phyloP scores from a whole-genome alignment of 179 eudicot genomes.

The Beta corolliflora region DNA sequence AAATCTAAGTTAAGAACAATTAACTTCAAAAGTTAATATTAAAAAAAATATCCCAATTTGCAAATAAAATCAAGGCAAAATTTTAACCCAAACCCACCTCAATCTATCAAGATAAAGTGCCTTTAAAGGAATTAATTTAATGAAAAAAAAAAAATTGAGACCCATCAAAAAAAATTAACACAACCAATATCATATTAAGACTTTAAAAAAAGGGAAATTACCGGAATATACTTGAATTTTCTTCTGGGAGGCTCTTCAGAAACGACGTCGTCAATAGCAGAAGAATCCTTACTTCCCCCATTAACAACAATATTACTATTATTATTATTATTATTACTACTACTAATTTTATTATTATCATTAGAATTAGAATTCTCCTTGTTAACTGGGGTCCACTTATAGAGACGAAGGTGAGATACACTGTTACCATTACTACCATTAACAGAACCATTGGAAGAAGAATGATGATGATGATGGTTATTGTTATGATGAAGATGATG shows the following conservation, averaged over 20 bases:
- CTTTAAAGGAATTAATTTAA: too few relatives aligned
- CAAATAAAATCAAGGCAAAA: neutral
- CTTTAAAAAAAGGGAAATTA: slow-evolving; percentile 21
- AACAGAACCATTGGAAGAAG: slow-evolving; percentile 30
- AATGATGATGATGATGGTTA: slow-evolving; percentile 20
- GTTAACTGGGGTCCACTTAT: slow-evolving; percentile 79
- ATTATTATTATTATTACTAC: slow-evolving; percentile 4
- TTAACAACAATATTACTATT: slow-evolving; percentile 9
- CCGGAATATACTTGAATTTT: slow-evolving; percentile 85
- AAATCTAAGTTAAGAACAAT: neutral
- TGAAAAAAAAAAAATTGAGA: too few relatives aligned
- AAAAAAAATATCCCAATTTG: neutral
- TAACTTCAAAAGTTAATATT: too few relatives aligned
- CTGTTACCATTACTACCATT: slow-evolving; percentile 43
- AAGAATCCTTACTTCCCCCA: slow-evolving; percentile 17
- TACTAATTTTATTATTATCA: slow-evolving; percentile 16
- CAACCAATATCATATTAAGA: neutral
- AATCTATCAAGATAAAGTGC: neutral
- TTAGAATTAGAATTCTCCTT: slow-evolving; percentile 22
- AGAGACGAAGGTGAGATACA: slow-evolving; percentile 58
- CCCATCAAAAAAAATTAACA: neutral
- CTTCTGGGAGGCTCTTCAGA: slow-evolving; percentile 55
- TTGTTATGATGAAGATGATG: neutral
- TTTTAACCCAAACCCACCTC: neutral
- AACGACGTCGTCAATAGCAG: slow-evolving; percentile 30